Conservation (phyloP, 2,329 filamentous ascomycete genomes). For the Anisogramma anomala region DNA sequence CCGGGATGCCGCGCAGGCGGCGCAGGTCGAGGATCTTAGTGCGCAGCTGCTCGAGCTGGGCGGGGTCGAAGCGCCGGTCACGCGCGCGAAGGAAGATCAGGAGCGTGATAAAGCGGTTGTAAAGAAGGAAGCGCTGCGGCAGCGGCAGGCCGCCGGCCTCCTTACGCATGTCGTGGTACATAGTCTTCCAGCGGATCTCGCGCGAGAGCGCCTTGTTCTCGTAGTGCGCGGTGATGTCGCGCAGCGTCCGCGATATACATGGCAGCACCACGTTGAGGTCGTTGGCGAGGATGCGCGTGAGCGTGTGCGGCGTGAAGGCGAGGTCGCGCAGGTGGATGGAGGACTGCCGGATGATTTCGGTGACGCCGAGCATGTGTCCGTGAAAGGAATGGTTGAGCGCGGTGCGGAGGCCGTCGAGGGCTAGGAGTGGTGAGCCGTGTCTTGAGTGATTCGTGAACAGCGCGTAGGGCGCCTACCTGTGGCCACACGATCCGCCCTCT, state of each 20-base stretch:
- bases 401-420: constrained; percentile 38
- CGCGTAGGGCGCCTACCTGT: constrained; percentile 2
- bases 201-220: constrained; percentile 37
- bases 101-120: constrained; percentile 41
- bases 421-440: constrained; percentile 14
- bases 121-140: constrained; percentile 42
- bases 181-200: constrained; percentile 43
- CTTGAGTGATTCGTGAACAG: too few relatives aligned
- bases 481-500: constrained; percentile 37
- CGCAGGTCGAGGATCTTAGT: constrained; percentile 40
- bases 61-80: constrained; percentile 43
- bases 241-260: constrained; percentile 39
- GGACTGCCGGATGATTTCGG: constrained; percentile 34
- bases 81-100: constrained; percentile 40
- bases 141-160: constrained; percentile 41
- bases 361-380: constrained; percentile 35
- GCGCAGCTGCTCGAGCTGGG: constrained; percentile 38
- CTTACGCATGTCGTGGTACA: constrained; percentile 44
- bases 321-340: constrained; percentile 40
- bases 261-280: constrained; percentile 47
- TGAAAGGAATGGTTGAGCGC: constrained; percentile 33
- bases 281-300: constrained; percentile 40
- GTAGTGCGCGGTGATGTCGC: constrained; percentile 41
- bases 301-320: constrained; percentile 35
- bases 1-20: constrained; percentile 36